Evolutionary conservation across 441 rosid genomes (phyloP).

Genomic region (Lepidium campestre): DNA sequence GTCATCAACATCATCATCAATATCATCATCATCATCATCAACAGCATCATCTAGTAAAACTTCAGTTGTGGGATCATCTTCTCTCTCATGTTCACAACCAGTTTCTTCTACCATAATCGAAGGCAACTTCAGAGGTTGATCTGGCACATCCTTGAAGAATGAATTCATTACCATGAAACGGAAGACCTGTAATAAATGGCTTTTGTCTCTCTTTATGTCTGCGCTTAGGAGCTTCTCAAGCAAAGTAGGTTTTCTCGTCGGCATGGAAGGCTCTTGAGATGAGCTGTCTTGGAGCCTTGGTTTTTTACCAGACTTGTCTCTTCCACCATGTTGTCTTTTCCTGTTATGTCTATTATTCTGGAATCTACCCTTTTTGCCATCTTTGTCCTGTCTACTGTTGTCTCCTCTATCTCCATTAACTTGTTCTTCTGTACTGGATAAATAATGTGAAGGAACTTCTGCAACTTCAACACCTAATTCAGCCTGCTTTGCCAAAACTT

Average conservation of each 20-base stretch:
- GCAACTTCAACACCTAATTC: conserved; percentile 90
- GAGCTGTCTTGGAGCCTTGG: conserved; percentile 20
- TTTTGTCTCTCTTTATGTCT: conserved; percentile 64
- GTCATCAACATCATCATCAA: neutral
- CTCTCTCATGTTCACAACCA: conserved; percentile 20
- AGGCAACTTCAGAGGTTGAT: conserved; percentile 58
- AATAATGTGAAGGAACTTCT: conserved; percentile 74
- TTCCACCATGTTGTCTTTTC: conserved; percentile 40
- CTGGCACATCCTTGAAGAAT: conserved; percentile 58
- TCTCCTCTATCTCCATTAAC: conserved; percentile 29
- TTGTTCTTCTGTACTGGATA: conserved; percentile 44
- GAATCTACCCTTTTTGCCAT: conserved; percentile 40
- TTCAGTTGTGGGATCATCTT: conserved; percentile 21
- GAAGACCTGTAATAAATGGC: conserved; percentile 58
- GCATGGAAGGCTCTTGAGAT: conserved; percentile 25
- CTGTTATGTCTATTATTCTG: conserved; percentile 18
- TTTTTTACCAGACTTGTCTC: conserved; percentile 27
- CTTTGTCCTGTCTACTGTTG: conserved; percentile 35
- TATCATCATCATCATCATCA: neutral
- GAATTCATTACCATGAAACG: conserved; percentile 70
- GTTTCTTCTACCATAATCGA: conserved; percentile 46
- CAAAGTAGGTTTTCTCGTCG: conserved; percentile 52
- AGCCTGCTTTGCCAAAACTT: conserved; percentile 80
- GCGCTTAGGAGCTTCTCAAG: conserved; percentile 71
- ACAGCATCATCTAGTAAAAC: neutral